phyloP scores from a whole-genome alignment of 768 basidiomycete genomes.

The Pseudohyphozyma bogoriensis region DNA sequence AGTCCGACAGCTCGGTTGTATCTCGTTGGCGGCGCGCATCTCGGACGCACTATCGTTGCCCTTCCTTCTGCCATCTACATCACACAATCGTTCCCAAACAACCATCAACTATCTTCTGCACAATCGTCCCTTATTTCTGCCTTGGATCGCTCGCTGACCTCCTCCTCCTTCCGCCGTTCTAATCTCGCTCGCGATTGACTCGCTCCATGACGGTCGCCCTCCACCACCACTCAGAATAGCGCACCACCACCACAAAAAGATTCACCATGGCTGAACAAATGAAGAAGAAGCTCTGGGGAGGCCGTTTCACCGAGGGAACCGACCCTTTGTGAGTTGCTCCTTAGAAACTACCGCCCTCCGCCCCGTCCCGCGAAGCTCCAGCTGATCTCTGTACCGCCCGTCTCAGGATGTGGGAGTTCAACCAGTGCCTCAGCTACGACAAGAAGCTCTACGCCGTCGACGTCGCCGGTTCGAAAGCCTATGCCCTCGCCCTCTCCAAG shows the following conservation, averaged over 20 bases:
- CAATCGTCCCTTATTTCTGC: too few species aligned
- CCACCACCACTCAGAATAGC: too few species aligned
- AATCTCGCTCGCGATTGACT: too few species aligned
- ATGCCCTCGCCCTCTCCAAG: conserved; percentile 72
- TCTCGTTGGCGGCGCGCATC: too few species aligned
- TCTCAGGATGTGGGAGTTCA: conserved; percentile 91
- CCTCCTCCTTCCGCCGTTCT: too few species aligned
- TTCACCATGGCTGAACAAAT: not conserved
- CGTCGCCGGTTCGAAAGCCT: conserved; percentile 88
- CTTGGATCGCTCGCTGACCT: too few species aligned
- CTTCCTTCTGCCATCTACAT: too few species aligned
- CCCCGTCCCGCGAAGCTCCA: not conserved
- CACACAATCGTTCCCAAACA: too few species aligned
- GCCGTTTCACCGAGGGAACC: conserved; percentile 75
- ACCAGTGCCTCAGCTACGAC: conserved; percentile 90
- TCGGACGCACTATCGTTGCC: too few species aligned
- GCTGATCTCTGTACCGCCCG: not conserved
- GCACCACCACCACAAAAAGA: not conserved
- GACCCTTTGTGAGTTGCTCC: conserved; percentile 61
- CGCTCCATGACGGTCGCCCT: too few species aligned
- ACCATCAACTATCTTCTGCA: too few species aligned
- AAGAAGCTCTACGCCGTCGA: conserved; percentile 87
- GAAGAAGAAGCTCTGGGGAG: conserved; percentile 71
- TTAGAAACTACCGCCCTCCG: not conserved
- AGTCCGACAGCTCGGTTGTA: too few species aligned